phyloP scores from a whole-genome alignment of 1,284 basidiomycete species.

The Afroboletus lepidellus region DNA sequence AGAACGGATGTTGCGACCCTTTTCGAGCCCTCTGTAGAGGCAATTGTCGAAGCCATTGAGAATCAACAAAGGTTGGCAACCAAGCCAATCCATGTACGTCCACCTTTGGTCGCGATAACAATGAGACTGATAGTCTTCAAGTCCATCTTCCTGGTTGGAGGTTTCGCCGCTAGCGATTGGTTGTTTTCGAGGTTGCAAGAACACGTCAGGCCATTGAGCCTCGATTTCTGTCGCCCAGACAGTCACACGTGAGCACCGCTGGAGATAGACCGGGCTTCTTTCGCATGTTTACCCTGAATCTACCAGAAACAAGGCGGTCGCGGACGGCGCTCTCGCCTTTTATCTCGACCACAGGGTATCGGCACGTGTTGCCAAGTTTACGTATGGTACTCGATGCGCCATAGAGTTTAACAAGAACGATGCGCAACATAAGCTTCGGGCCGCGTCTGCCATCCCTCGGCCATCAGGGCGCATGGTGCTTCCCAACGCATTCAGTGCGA shows the following conservation, averaged over 20 bases:
- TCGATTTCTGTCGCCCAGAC: slow-evolving; percentile 45
- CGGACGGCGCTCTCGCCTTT: slow-evolving; percentile 37
- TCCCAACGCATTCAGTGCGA: slow-evolving; percentile 32
- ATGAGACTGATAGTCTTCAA: slow-evolving; percentile 4
- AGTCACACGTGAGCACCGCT: slow-evolving; percentile 40
- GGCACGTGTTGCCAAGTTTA: slow-evolving; percentile 33
- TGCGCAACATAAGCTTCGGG: slow-evolving; percentile 33
- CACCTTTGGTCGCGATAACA: neutral
- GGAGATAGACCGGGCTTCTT: neutral
- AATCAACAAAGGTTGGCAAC: slow-evolving; percentile 32
- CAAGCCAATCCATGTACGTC: slow-evolving; percentile 29
- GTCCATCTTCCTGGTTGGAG: slow-evolving; percentile 41
- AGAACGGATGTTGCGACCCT: slow-evolving; percentile 37
- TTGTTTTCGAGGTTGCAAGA: slow-evolving; percentile 32
- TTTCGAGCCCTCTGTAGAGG: slow-evolving; percentile 40
- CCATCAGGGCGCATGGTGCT: slow-evolving; percentile 35
- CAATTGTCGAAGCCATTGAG: slow-evolving; percentile 35
- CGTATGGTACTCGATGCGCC: slow-evolving; percentile 36
- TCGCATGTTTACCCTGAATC: neutral
- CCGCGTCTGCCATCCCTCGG: slow-evolving; percentile 20
- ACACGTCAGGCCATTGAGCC: slow-evolving; percentile 27
- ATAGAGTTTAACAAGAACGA: slow-evolving; percentile 29
- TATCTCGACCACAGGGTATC: slow-evolving; percentile 39
- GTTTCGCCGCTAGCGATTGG: slow-evolving; percentile 42
- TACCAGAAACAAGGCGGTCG: slow-evolving; percentile 34